phyloP scores from a whole-genome alignment of 768 basidiomycete species.

The Lyophyllum shimeji region DNA sequence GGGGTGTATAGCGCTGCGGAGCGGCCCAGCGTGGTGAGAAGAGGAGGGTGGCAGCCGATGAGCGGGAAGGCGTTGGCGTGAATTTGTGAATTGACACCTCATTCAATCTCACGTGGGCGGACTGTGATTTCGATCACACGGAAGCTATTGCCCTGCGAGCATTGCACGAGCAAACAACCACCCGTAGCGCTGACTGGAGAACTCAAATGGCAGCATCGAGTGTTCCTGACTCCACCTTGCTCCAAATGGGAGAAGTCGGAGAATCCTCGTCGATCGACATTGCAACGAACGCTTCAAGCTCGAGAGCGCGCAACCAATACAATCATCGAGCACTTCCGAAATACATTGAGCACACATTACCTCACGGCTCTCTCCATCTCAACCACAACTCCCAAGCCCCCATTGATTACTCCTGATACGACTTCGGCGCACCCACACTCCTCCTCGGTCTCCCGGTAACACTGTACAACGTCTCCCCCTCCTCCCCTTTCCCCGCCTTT shows the following conservation, averaged over 20 bases:
- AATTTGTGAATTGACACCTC: not conserved
- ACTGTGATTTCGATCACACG: not conserved
- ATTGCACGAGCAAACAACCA: not conserved
- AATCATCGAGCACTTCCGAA: too few species aligned
- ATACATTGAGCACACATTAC: not conserved
- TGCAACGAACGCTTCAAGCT: too few species aligned
- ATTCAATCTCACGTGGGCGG: not conserved
- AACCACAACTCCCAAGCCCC: not conserved
- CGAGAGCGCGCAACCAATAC: too few species aligned
- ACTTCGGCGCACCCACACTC: constrained; percentile 20
- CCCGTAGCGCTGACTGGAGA: too few species aligned
- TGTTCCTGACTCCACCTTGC: too few species aligned
- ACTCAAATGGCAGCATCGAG: too few species aligned
- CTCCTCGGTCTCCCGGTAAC: constrained; percentile 25
- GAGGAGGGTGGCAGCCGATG: not conserved
- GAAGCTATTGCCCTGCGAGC: not conserved
- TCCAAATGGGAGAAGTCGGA: too few species aligned
- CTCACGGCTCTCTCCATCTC: not conserved
- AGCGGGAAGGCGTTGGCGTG: not conserved
- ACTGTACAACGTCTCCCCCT: constrained; percentile 5
- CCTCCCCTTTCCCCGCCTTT: not conserved
- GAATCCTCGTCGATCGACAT: too few species aligned
- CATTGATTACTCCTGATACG: constrained; percentile 24
- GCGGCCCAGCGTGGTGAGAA: not conserved
- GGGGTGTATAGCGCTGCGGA: not conserved